Evolutionary conservation across 768 basidiomycete species (phyloP), one percentile per base, ranked within the genome.

Genomic region (Amylocystis lapponica): DNA sequence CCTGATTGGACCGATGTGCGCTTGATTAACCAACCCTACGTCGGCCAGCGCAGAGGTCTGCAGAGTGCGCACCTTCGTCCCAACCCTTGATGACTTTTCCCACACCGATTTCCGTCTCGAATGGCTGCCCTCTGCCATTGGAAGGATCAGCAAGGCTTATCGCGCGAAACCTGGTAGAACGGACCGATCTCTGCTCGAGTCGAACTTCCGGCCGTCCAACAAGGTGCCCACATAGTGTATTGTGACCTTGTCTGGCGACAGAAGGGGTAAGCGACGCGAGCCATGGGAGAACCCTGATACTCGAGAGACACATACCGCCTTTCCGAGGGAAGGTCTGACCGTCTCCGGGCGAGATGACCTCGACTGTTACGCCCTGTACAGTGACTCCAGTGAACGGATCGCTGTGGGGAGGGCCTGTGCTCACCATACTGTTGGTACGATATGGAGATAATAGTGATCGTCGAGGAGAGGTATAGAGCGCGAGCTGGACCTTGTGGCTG

Each of bases 11-110:
- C 27, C 5, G 8, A 16, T 27, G 40, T 14, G 35, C 51, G 40
- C 41, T 49, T 36, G 30, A 11, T 27, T n/a, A n/a, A 46, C 41
- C 39, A 53, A 48, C 41, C 39, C 48, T 20, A 38, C 27, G 4
- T 21, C 37, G 29, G 22, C 27, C 33, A 16, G 22, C 19, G 23
- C n/a, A 20, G 25, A 10, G 5, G 31, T 25, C 10, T 17, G 4
- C 26, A 21, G 39, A 35, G 21, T 27, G 64, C 73, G 53, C 51
- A 83, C 91, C 90, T 62, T 91, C 86, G 56, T 92, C 90, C 91
- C 89, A 93, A 23, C 90, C 87, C 57, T 72, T 83, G 66, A 94
- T 92, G 36, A 94, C 90, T 57, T 82, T 80, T 7, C 86, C 85
- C 16, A 79, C 68, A 34, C 90, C 87, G 49, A 91, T 90, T 58